phyloP scores from a whole-genome alignment of 169 alveolate species.

The Babesia ovata region DNA sequence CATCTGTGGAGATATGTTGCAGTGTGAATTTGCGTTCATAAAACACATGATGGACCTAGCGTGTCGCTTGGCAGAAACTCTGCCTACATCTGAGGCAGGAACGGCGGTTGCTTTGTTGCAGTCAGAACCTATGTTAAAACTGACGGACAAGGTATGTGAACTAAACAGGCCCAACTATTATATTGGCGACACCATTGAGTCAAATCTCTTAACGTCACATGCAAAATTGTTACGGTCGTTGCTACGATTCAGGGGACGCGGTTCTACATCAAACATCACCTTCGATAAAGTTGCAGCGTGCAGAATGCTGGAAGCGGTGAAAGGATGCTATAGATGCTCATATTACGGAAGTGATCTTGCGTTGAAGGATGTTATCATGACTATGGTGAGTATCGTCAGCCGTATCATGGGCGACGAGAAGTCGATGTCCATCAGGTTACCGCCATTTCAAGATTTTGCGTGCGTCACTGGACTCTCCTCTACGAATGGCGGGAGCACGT shows the following conservation, averaged over 20 bases:
- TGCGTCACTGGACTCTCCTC: conserved; percentile 13
- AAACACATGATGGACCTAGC: conserved; percentile 3
- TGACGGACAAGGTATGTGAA: conserved; percentile 12
- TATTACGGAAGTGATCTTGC: conserved; percentile 8
- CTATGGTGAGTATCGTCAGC: background rate
- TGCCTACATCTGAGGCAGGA: background rate
- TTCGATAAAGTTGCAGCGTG: background rate
- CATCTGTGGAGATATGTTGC: conserved; percentile 12
- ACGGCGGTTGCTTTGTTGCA: conserved; percentile 1
- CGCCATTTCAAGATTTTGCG: conserved; percentile 29
- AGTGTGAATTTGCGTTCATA: conserved; percentile 18
- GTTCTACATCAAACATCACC: no score
- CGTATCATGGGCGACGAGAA: background rate
- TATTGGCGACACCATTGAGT: conserved; percentile 21
- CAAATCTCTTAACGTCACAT: background rate
- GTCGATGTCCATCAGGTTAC: conserved; percentile 25
- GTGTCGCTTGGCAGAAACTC: background rate
- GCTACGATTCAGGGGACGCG: background rate
- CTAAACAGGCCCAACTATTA: conserved; percentile 2
- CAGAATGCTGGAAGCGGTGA: conserved; percentile 7
- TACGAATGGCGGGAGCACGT: no score
- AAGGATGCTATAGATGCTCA: conserved; percentile 30
- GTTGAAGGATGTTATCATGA: conserved; percentile 21
- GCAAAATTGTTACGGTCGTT: conserved; percentile 4
- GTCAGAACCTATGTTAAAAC: background rate